These are phyloP conservation scores for Backusella macrospora DNA, from an alignment of 192 early-diverging fungal species.

Conservation along the genomic window DNA sequence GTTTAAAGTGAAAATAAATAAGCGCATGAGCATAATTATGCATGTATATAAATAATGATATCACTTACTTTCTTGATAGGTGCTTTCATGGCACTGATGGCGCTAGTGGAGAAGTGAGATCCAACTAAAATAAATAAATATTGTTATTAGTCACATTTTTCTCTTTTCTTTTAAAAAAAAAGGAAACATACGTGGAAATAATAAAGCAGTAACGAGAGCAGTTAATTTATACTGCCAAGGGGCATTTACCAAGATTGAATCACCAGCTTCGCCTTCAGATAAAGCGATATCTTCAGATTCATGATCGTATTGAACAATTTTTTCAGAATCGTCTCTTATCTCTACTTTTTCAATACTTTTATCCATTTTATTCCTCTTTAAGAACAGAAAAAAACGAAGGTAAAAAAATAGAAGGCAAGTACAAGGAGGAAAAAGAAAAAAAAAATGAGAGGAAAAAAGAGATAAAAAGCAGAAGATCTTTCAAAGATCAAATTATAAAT, in stretches of 20 bases:
- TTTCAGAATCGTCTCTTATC: background rate
- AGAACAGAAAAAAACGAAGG: background rate
- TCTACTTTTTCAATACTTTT: constrained; percentile 1
- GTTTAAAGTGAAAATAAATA: background rate
- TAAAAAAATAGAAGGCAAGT: background rate
- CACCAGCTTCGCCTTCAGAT: constrained; percentile 2
- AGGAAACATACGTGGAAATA: constrained; percentile 57
- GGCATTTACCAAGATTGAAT: constrained; percentile 30
- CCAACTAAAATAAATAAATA: constrained; percentile 51
- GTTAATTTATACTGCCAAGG: constrained; percentile 59
- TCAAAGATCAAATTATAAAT: background rate
- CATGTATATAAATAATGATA: background rate
- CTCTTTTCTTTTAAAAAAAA: background rate
- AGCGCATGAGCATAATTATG: background rate
- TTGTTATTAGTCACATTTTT: background rate
- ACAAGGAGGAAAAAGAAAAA: background rate
- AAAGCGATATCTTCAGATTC: background rate
- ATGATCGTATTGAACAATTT: background rate
- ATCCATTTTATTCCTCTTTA: background rate
- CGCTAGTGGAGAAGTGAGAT: constrained; percentile 69
- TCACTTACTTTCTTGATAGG: constrained; percentile 66
- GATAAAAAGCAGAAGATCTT: background rate
- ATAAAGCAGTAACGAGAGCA: constrained; percentile 59
- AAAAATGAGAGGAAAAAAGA: background rate
- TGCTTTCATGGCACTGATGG: constrained; percentile 71